Conservation (phyloP, 2,329 filamentous ascomycete genomes). For the Penicillium hesseltinei region DNA sequence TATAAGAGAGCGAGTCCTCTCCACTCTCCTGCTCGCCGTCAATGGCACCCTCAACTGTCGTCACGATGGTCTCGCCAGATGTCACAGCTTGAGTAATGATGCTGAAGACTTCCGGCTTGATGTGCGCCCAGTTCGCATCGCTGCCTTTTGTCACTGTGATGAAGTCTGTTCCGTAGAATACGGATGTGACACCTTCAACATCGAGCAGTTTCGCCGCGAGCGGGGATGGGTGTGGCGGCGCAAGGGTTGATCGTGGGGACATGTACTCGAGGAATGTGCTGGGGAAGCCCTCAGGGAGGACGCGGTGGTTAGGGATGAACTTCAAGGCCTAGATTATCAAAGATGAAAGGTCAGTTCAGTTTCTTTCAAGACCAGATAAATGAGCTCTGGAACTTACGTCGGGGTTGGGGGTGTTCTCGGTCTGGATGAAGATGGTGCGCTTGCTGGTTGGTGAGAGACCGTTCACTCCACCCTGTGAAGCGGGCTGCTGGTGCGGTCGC, state of each 20-base stretch:
- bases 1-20: slow-evolving; percentile 74
- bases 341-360: neutral
- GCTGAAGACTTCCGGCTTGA: slow-evolving; percentile 93
- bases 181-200: slow-evolving; percentile 88
- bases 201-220: slow-evolving; percentile 87
- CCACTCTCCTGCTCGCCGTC: slow-evolving; percentile 51
- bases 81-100: slow-evolving; percentile 92
- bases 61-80: slow-evolving; percentile 77
- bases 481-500: slow-evolving; percentile 42
- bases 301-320: slow-evolving; percentile 85
- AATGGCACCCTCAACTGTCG: slow-evolving; percentile 59
- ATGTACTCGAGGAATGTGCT: slow-evolving; percentile 89
- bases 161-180: slow-evolving; percentile 94
- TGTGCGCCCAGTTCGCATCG: slow-evolving; percentile 87
- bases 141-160: slow-evolving; percentile 93
- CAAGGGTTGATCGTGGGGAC: slow-evolving; percentile 79
- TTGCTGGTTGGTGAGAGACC: slow-evolving; percentile 41
- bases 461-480: slow-evolving; percentile 38
- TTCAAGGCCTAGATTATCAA: slow-evolving; percentile 63
- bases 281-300: slow-evolving; percentile 71
- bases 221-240: slow-evolving; percentile 85
- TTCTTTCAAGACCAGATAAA: neutral
- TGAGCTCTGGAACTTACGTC: slow-evolving; percentile 57
- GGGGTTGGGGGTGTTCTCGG: slow-evolving; percentile 88
- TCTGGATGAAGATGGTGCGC: slow-evolving; percentile 96